phyloP scores from a whole-genome alignment of 495 filamentous ascomycete genomes.

The Aspergillus saccharolyticus region DNA sequence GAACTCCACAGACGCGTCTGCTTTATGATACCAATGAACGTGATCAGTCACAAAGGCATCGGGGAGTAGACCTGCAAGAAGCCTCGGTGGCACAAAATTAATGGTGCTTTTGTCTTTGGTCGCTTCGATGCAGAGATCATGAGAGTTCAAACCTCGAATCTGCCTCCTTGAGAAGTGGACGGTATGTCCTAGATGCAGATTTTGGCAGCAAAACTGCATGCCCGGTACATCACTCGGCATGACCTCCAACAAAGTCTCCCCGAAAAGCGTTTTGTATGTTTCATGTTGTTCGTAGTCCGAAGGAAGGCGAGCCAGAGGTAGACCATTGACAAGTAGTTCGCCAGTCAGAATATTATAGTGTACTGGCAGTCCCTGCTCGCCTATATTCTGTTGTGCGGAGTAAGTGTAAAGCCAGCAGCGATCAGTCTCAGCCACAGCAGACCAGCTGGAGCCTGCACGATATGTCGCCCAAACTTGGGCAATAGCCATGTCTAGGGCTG shows the following conservation, averaged over 20 bases:
- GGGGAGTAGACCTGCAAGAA: conserved; percentile 43
- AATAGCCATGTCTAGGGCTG: conserved; percentile 34
- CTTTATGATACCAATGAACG: conserved; percentile 54
- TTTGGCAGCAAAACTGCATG: too few relatives aligned
- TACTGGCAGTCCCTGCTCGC: conserved; percentile 20
- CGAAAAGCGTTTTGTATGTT: too few relatives aligned
- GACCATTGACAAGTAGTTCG: conserved; percentile 51
- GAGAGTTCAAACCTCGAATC: too few relatives aligned
- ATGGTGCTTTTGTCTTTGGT: too few relatives aligned
- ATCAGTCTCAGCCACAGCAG: not conserved
- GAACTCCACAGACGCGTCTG: conserved; percentile 44
- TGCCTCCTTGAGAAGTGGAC: too few relatives aligned
- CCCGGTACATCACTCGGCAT: too few relatives aligned
- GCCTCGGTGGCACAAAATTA: conserved; percentile 38
- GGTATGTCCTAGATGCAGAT: too few relatives aligned
- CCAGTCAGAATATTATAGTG: conserved; percentile 53
- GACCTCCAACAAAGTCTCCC: too few relatives aligned
- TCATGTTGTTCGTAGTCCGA: conserved; percentile 39
- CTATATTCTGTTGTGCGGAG: not conserved
- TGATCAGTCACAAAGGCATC: conserved; percentile 40
- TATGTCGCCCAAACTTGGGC: conserved; percentile 34
- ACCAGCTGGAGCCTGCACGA: conserved; percentile 21
- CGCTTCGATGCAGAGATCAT: too few relatives aligned
- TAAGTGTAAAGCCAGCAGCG: conserved; percentile 9
- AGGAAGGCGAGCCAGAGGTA: conserved; percentile 48